Base-by-base conservation (phyloP, 2,329 filamentous ascomycete species). In the Aschersonia sp. region DNA sequence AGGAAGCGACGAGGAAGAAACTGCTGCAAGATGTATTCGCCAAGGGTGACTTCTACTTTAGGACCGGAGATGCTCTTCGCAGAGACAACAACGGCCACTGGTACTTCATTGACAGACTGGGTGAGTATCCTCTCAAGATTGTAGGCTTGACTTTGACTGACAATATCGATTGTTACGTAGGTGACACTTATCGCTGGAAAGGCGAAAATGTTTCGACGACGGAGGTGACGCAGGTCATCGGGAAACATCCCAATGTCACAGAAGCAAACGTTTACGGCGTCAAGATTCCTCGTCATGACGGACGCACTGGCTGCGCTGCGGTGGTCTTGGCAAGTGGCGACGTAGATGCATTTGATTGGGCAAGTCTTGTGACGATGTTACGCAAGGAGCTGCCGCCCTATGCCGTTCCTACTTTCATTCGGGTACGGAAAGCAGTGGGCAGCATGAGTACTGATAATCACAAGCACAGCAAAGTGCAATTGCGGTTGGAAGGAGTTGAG, bases 251-350 rank as follows among this genome's bases (percentile, higher is more conserved):
- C 0, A 74, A 74, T 1, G 66, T 84, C 11, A 61, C 71, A 29
- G 81, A 85, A 59, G 79, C 81, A 1, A 85, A 83, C 51, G 81
- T 85, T 6, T 86, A 85, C 58, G 82, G 82, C 30, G 79, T 86
- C 4, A 58, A 67, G 30, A 62, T 86, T 0, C 82, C 82, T 0
- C 68, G 74, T 7, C 78, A 85, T 52, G 82, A 85, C 55, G 82
- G 82, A 1, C 72, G 81, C 42, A 81, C 81, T 1, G 83, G 83
- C 1, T 82, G 78, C 60, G 72, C 78, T 4, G 75, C 76, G 1
- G 62, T 83, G 35, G 76, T 69, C 53, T 70, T 86, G 44, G 71
- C 72, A 5, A 68, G 73, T 1, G 65, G 63, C 1, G 61, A 67
- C 1, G 66, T 66, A 32, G 58, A 63, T 0, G 61, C 51, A 0